Percentiles rank a stretch among this genome's conserved stretches.
phyloP scores from a whole-genome alignment of 1,284 basidiomycete species.

The Singerocomus inundabilis region DNA sequence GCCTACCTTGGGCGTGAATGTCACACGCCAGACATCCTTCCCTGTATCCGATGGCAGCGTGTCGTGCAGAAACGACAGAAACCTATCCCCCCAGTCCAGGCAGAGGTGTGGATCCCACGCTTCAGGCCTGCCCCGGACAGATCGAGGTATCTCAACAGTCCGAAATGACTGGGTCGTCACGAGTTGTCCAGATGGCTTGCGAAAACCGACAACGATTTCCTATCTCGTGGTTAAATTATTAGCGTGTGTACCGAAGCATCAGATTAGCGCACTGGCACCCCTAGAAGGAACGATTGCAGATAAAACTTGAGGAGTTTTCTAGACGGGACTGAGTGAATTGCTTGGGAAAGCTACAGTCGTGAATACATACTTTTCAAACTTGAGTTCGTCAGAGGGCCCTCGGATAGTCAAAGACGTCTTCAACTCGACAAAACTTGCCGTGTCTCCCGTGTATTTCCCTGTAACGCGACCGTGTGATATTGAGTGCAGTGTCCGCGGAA shows the following conservation, averaged over 20 bases:
- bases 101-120: constrained; percentile 80
- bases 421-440: constrained; percentile 80
- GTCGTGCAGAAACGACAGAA: constrained; percentile 57
- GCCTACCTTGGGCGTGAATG: constrained; percentile 56
- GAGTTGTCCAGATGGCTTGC: constrained; percentile 73
- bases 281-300: constrained; percentile 92
- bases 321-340: constrained; percentile 10
- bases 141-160: constrained; percentile 68
- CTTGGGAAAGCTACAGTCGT: neutral
- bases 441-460: constrained; percentile 59
- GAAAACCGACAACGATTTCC: constrained; percentile 91
- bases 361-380: constrained; percentile 73
- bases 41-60: constrained; percentile 28
- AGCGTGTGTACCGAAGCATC: neutral
- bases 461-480: neutral
- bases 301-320: constrained; percentile 94
- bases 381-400: constrained; percentile 62
- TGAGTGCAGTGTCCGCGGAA: neutral
- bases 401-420: constrained; percentile 89
- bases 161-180: constrained; percentile 65
- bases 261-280: constrained; percentile 69
- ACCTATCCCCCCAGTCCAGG: constrained; percentile 69
- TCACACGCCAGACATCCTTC: constrained; percentile 62
- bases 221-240: constrained; percentile 32
- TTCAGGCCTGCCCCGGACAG: constrained; percentile 70